These are phyloP conservation scores for Postia placenta DNA, from an alignment of 768 basidiomycete genomes.

Conservation along the genomic window DNA sequence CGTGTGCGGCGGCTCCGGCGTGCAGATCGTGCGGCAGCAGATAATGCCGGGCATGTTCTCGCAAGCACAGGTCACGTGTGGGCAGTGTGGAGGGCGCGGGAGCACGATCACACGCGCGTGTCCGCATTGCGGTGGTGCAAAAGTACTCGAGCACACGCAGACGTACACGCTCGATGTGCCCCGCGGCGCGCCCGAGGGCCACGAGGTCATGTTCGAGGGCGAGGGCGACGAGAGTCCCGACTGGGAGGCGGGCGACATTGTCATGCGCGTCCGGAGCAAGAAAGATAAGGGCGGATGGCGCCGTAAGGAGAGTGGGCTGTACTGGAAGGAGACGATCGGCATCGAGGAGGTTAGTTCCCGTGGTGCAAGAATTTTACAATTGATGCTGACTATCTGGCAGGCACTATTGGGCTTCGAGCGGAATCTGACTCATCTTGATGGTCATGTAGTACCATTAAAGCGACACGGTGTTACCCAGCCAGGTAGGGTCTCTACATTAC, in stretches of 20 bases:
- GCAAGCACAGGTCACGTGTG: conserved; percentile 78
- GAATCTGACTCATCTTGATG: conserved; percentile 89
- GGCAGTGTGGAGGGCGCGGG: conserved; percentile 81
- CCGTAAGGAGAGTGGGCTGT: conserved; percentile 85
- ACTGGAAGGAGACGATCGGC: conserved; percentile 89
- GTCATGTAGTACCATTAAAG: conserved; percentile 63
- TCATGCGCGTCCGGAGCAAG: conserved; percentile 77
- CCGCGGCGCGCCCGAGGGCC: conserved; percentile 87
- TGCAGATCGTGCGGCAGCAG: conserved; percentile 84
- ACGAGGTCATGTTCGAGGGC: conserved; percentile 91
- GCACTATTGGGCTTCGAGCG: conserved; percentile 95
- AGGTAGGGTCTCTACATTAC: conserved; percentile 36
- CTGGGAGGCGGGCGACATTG: conserved; percentile 92
- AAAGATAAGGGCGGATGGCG: conserved; percentile 77
- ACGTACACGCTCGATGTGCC: conserved; percentile 82
- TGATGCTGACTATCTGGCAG: conserved; percentile 34
- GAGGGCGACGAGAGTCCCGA: conserved; percentile 95
- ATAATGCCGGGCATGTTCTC: conserved; percentile 98
- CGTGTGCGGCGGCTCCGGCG: conserved; percentile 78
- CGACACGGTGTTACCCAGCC: conserved; percentile 89
- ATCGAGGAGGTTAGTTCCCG: conserved; percentile 73
- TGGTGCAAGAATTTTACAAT: conserved; percentile 1
- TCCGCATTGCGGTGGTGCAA: conserved; percentile 75
- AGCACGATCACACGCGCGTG: conserved; percentile 72
- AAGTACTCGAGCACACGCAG: conserved; percentile 75